Base-by-base conservation (phyloP, 2,329 filamentous ascomycete genomes). In the Diplocarpon mali region DNA sequence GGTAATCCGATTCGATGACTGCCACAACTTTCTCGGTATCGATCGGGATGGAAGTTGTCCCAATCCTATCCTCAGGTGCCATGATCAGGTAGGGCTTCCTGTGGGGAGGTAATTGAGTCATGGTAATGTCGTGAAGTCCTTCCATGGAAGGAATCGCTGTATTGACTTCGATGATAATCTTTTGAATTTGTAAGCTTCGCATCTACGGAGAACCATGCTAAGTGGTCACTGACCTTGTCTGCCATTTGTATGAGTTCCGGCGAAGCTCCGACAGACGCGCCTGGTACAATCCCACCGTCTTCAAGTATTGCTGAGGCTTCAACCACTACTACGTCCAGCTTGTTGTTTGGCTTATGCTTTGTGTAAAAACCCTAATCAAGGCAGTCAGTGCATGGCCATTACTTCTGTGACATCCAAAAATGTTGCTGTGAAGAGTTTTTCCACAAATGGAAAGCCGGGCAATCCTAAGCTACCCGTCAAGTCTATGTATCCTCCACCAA, bases 121-220 rank as follows among this genome's bases (percentile, higher is more conserved):
- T 83, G 50, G 84, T 88, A 62, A 94, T 93, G 59, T 94, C 88
- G 70, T 94, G 87, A 14, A 94, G 75, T 42, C 86, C 88, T 63
- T 92, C 83, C 59, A 94, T 89, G 35, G 78, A 86, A 5, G 87
- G 87, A 40, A 85, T 76, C 1, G 86, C 71, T 0, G 88, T 94
- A 70, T 94, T 94, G 66, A 94, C 83, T 68, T 94, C 87, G 60
- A 94, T 85, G 60, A 94, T 87, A 66, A 94, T 78, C 75, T 72
- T 24, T 9, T 2, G 39, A 41, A 12, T 35, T 6, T 28, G 17
- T 41, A n/a, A 41, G 31, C 14, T 32, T 4, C n/a, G 10, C 2
- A 29, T 30, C 8, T 10, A 14, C 6, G 32, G 36, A 30, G 13
- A 38, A 30, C 20, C 28, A 9, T 36, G 2, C 11, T 24, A 24